Conservation (phyloP, 768 basidiomycete species). For the Pisolithus microcarpus region DNA sequence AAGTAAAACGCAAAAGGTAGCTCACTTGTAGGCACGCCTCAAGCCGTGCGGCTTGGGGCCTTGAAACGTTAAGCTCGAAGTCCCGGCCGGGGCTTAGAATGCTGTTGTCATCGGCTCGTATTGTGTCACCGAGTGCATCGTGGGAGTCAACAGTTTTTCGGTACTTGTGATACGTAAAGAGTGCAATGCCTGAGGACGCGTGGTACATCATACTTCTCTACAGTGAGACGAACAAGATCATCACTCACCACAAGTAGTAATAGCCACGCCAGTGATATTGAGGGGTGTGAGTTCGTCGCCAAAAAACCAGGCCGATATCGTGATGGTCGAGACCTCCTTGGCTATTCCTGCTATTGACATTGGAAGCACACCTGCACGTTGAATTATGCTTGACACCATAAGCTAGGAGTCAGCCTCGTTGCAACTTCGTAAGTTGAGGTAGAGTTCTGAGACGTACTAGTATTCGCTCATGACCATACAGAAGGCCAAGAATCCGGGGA, state of each 20-base stretch:
- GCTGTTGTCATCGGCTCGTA: constrained; percentile 41
- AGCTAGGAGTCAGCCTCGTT: constrained; percentile 10
- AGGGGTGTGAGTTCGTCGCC: constrained; percentile 88
- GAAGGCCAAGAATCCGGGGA: constrained; percentile 86
- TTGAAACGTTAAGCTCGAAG: constrained; percentile 33
- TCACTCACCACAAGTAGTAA: constrained; percentile 80
- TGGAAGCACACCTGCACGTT: constrained; percentile 88
- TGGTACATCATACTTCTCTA: constrained; percentile 5
- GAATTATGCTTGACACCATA: constrained; percentile 65
- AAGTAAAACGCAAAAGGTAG: not conserved
- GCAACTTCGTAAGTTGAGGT: constrained; percentile 63
- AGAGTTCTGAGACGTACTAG: constrained; percentile 69
- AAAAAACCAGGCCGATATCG: constrained; percentile 87
- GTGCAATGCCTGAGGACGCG: constrained; percentile 61
- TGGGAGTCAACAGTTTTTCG: constrained; percentile 70
- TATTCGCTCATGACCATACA: constrained; percentile 96
- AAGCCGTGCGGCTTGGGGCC: constrained; percentile 4
- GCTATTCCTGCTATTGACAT: constrained; percentile 99
- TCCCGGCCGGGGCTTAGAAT: constrained; percentile 6
- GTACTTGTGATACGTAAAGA: constrained; percentile 97
- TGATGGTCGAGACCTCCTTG: constrained; percentile 95
- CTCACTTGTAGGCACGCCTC: constrained; percentile 14
- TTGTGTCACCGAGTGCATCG: constrained; percentile 71
- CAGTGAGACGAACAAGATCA: constrained; percentile 4
- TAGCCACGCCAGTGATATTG: constrained; percentile 82